Base-by-base conservation (phyloP, 805 yeast species). In the Candida schatavii region DNA sequence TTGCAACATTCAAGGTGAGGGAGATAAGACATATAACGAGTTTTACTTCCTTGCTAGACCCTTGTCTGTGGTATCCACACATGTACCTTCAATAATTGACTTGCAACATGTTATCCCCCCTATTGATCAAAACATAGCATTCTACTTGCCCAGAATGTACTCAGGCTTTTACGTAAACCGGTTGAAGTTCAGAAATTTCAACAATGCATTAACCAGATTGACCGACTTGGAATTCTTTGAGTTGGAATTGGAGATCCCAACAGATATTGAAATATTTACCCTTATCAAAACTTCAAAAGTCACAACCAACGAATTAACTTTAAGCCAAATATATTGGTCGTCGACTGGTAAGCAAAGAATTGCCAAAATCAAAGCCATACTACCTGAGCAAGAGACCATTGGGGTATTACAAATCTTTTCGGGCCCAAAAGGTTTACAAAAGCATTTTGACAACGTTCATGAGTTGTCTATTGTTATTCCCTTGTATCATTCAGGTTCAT, bases 71-170 rank as follows among this genome's bases (percentile, higher is more conserved):
- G 77, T 93, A 13, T 84, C 83, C 47, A 85, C 97, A 0, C 99
- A 93, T 61, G 80, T 88, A 36, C 98, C 99, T 11, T 72, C 80
- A 14, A 80, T 80, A 44, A 79, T 79, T 33, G 83, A 79, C 45
- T 83, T 86, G 48, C 99, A 93, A 61, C 96, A 87, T 63, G 78
- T 91, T 17, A 74, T 78, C 23, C 98, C 97, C 3, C 87, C 95
- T 2, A 67, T 91, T 46, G 90, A 87, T 46, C 84, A 85, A 27
- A 74, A 80, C 48, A 78, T 84, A 18, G 90, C 93, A 13, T 72
- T 88, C 44, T 79, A 88, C 35, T 68, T 91, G 37, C 99, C 99
- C 0, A 76, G 95, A 23, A 78, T 84, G n/a, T 86, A 88, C 55
- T 90, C 96, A 0, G 84, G 88, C 0, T 88, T 84, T 53, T 79